Evolutionary conservation across 2,329 filamentous ascomycete genomes (phyloP).

Genomic region (Aspergillus calidoustus): DNA sequence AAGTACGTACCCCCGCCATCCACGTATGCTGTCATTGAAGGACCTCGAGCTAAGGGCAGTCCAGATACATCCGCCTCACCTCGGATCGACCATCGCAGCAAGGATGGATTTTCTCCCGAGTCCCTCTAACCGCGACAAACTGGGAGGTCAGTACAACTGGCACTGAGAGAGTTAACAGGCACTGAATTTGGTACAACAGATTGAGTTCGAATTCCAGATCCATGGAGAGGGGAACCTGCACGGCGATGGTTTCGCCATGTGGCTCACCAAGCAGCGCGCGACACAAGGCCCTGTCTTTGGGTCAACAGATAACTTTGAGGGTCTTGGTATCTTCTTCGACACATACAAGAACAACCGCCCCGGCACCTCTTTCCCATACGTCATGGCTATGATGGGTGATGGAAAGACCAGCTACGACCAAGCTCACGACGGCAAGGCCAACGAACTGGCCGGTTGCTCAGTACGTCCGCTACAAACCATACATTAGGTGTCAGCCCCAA

Average conservation of each 20-base stretch:
- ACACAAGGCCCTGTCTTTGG: conserved; percentile 85
- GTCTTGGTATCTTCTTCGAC: conserved; percentile 92
- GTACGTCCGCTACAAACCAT: conserved; percentile 45
- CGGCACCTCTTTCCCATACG: conserved; percentile 92
- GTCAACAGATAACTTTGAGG: conserved; percentile 85
- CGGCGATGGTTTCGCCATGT: conserved; percentile 96
- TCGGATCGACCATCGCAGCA: conserved; percentile 87
- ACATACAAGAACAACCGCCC: conserved; percentile 99
- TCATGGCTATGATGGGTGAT: conserved; percentile 98
- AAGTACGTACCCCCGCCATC: conserved; percentile 45
- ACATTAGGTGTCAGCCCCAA: not conserved
- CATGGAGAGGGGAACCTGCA: conserved; percentile 87
- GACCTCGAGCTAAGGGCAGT: conserved; percentile 16
- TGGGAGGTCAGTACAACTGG: conserved; percentile 71
- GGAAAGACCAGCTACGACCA: conserved; percentile 89
- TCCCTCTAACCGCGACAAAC: conserved; percentile 95
- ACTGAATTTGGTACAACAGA: conserved; percentile 47
- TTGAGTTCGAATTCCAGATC: conserved; percentile 95
- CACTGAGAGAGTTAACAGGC: not conserved
- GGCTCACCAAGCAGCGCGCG: conserved; percentile 92
- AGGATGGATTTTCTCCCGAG: conserved; percentile 92
- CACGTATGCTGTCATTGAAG: not conserved
- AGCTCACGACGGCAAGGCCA: conserved; percentile 88
- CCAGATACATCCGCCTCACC: conserved; percentile 87
- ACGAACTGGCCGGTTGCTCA: conserved; percentile 92